Conservation (phyloP, 2,329 filamentous ascomycete species). For the Verticillium nonalfalfae region DNA sequence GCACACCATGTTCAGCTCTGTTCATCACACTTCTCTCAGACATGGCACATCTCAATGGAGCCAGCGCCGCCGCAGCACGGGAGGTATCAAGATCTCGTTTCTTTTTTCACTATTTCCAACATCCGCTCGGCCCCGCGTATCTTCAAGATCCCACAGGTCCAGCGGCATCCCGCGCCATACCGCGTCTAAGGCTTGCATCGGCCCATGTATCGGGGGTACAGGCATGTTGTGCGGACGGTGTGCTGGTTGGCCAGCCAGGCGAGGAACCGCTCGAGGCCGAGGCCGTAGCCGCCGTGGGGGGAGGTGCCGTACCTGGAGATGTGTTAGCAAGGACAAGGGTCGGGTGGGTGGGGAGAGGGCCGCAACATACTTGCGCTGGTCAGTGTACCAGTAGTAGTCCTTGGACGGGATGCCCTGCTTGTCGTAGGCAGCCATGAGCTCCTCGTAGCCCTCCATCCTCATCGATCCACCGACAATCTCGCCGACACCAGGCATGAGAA, state of each 20-base stretch:
- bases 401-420: slow-evolving; percentile 77
- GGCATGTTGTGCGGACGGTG: slow-evolving; percentile 59
- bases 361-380: slow-evolving; percentile 80
- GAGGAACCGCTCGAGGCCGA: slow-evolving; percentile 76
- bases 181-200: slow-evolving; percentile 63
- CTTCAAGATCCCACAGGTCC: background rate
- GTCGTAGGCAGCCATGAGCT: slow-evolving; percentile 83
- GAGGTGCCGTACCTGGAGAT: slow-evolving; percentile 74
- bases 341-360: background rate
- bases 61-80: background rate
- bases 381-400: slow-evolving; percentile 98
- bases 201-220: slow-evolving; percentile 78
- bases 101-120: background rate
- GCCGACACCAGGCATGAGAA: slow-evolving; percentile 83
- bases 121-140: background rate
- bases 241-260: slow-evolving; percentile 60
- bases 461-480: slow-evolving; percentile 96
- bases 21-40: too few relatives aligned
- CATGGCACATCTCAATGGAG: too few relatives aligned
- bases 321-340: slow-evolving; percentile 12
- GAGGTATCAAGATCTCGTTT: background rate
- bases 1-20: too few relatives aligned
- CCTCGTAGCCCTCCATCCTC: slow-evolving; percentile 89
- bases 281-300: slow-evolving; percentile 87
- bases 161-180: slow-evolving; percentile 1